These are phyloP conservation scores for Tolypocladium tropicale DNA, from an alignment of 2,329 filamentous ascomycete genomes.

Conservation along the genomic window DNA sequence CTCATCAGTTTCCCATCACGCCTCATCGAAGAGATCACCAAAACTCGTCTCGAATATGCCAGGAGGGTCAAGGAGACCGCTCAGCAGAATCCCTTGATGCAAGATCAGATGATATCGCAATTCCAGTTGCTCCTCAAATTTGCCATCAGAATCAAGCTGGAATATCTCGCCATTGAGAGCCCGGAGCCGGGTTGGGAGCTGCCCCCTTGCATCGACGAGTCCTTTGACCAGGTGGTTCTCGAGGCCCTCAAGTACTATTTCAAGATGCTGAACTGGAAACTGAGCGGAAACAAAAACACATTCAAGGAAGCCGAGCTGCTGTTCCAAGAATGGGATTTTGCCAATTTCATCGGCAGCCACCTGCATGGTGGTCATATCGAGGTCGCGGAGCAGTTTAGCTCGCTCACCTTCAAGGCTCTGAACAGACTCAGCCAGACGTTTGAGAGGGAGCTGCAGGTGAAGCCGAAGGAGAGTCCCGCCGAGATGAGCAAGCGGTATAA, in stretches of 20 bases:
- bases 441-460: constrained; percentile 77
- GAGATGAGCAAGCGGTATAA: constrained; percentile 99
- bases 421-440: constrained; percentile 83
- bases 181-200: constrained; percentile 91
- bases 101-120: constrained; percentile 95
- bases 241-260: constrained; percentile 97
- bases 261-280: constrained; percentile 96
- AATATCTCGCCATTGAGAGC: constrained; percentile 73
- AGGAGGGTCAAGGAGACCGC: constrained; percentile 92
- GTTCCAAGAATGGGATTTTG: constrained; percentile 97
- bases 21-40: constrained; percentile 92
- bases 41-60: constrained; percentile 80
- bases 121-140: constrained; percentile 90
- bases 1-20: constrained; percentile 96
- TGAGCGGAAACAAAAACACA: constrained; percentile 95
- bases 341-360: constrained; percentile 82
- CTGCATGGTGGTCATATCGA: constrained; percentile 92
- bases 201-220: constrained; percentile 92
- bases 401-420: constrained; percentile 85
- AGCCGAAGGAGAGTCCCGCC: constrained; percentile 68
- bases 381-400: constrained; percentile 94
- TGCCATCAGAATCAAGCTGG: constrained; percentile 84
- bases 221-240: constrained; percentile 83
- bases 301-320: constrained; percentile 98
- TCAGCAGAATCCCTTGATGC: constrained; percentile 85